phyloP scores from a whole-genome alignment of 2,329 filamentous ascomycete genomes.

The Claviceps sp. region DNA sequence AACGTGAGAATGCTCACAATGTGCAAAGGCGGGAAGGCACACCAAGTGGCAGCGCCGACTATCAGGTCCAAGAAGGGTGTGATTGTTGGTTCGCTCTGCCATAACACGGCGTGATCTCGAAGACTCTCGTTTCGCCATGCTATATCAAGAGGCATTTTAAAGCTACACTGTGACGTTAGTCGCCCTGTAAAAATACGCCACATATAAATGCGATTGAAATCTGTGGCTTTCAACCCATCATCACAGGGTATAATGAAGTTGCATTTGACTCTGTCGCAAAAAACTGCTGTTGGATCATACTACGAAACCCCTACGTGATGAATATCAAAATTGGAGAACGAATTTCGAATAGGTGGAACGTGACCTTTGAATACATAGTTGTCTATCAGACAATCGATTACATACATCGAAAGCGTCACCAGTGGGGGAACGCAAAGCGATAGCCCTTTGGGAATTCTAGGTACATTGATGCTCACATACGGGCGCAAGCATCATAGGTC shows the following conservation, averaged over 20 bases:
- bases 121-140: not conserved
- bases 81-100: not conserved
- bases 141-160: no score
- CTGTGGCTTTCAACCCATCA: not conserved
- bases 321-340: not conserved
- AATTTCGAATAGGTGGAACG: not conserved
- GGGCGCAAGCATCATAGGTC: not conserved
- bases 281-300: not conserved
- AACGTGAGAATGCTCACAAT: not conserved
- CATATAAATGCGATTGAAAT: not conserved
- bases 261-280: no score
- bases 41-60: not conserved
- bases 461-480: conserved; percentile 22
- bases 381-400: not conserved
- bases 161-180: no score
- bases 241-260: not conserved
- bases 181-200: not conserved
- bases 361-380: not conserved
- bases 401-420: conserved; percentile 2
- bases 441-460: conserved; percentile 25
- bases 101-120: not conserved
- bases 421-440: conserved; percentile 1
- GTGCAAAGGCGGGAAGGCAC: no score
- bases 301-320: not conserved
- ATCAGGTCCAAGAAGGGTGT: not conserved